Percentiles rank a stretch among this genome's conserved stretches.
These are phyloP conservation scores for Candida oleophila DNA, from an alignment of 805 yeast species.

Conservation along the genomic window DNA sequence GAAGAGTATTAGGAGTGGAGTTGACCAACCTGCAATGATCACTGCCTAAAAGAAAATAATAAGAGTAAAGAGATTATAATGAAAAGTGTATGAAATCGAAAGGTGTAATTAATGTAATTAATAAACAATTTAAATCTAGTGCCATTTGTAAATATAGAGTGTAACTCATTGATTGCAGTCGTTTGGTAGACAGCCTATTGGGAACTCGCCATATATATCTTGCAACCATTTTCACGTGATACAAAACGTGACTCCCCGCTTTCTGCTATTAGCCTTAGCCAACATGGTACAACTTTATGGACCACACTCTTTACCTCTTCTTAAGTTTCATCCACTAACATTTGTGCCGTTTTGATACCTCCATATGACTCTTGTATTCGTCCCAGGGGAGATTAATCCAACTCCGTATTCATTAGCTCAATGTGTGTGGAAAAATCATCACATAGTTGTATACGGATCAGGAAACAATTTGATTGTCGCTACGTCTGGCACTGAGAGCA, in stretches of 20 bases:
- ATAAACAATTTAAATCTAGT: too few relatives aligned
- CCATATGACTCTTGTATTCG: slow-evolving; percentile 63
- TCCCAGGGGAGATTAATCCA: slow-evolving; percentile 83
- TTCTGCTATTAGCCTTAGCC: neutral
- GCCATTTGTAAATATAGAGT: too few relatives aligned
- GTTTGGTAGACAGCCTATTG: too few relatives aligned
- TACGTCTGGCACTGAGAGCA: slow-evolving; percentile 16
- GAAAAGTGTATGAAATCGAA: too few relatives aligned
- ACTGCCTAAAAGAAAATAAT: neutral
- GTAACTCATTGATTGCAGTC: too few relatives aligned
- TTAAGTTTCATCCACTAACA: too few relatives aligned
- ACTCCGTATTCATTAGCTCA: slow-evolving; percentile 55
- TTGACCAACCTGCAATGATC: slow-evolving; percentile 1
- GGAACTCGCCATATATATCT: too few relatives aligned
- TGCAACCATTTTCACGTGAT: neutral
- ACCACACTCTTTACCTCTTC: too few relatives aligned
- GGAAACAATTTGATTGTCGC: slow-evolving; percentile 76
- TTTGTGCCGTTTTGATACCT: neutral
- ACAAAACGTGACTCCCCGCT: neutral
- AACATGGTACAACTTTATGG: too few relatives aligned
- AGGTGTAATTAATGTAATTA: too few relatives aligned
- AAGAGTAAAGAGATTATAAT: too few relatives aligned
- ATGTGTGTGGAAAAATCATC: slow-evolving; percentile 63
- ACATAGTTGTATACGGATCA: slow-evolving; percentile 73
- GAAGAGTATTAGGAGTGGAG: slow-evolving; percentile 20